Evolutionary conservation across 805 yeast genomes (phyloP).

Genomic region (Candida manassasensis): DNA sequence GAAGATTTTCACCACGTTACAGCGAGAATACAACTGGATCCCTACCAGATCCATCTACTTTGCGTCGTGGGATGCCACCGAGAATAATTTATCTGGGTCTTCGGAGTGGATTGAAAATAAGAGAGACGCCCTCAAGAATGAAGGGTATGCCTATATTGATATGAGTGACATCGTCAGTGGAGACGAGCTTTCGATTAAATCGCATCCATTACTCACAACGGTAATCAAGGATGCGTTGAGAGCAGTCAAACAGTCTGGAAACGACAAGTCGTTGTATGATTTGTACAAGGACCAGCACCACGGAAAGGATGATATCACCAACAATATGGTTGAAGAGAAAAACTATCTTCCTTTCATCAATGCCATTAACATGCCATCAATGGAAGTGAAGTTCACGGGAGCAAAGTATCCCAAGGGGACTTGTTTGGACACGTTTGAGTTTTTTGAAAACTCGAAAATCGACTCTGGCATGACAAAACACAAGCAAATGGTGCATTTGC

Average conservation of each 20-base stretch:
- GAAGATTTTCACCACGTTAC: conserved; percentile 60
- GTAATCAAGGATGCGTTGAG: conserved; percentile 41
- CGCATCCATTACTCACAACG: conserved; percentile 61
- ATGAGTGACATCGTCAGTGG: conserved; percentile 61
- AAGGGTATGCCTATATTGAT: conserved; percentile 70
- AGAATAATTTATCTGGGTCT: conserved; percentile 81
- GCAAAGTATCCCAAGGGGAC: conserved; percentile 46
- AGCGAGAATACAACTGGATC: conserved; percentile 64
- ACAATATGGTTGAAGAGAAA: conserved; percentile 41
- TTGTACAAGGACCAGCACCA: conserved; percentile 20
- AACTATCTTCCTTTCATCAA: conserved; percentile 67
- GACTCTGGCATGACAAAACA: conserved; percentile 59
- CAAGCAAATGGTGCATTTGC: conserved; percentile 48
- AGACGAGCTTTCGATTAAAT: conserved; percentile 46
- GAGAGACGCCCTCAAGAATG: conserved; percentile 48
- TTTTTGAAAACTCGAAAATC: conserved; percentile 41
- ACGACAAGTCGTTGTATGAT: conserved; percentile 19
- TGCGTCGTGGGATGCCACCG: conserved; percentile 77
- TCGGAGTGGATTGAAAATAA: conserved; percentile 67
- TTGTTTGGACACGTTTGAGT: conserved; percentile 61
- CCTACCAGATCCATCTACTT: conserved; percentile 82
- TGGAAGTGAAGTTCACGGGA: conserved; percentile 52
- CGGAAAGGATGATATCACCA: conserved; percentile 21
- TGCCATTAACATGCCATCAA: conserved; percentile 62
- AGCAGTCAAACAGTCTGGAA: conserved; percentile 15